Evolutionary conservation across 176 grass and related monocot genomes (phyloP).

Genomic region (bread wheat (Triticum aestivum)): IWGSC_CS_RefSeq_v2.1 NC_057798.1:742006535-742007034

Average conservation of each 20-base stretch:
- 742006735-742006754: slow-evolving; percentile 19
- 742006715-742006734: neutral
- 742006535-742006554: fast-evolving
- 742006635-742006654: neutral
- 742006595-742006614: neutral
- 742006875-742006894: slow-evolving; percentile 21
- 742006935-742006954: neutral
- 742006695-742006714: neutral
- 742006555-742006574: neutral
- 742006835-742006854: neutral
- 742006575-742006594: too few species aligned
- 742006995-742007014: slow-evolving; percentile 33
- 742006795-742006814: slow-evolving; percentile 27
- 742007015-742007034: slow-evolving; percentile 44
- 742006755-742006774: slow-evolving; percentile 15
- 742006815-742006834: slow-evolving; percentile 3
- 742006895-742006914: neutral
- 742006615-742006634: neutral
- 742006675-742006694: neutral
- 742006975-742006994: neutral
- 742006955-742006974: neutral
- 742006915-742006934: neutral
- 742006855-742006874: slow-evolving; percentile 1
- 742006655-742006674: neutral
- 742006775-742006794: slow-evolving; percentile 34